Evolutionary conservation across 257 asterid species (phyloP).

Genomic region (Salvia splendens): DNA sequence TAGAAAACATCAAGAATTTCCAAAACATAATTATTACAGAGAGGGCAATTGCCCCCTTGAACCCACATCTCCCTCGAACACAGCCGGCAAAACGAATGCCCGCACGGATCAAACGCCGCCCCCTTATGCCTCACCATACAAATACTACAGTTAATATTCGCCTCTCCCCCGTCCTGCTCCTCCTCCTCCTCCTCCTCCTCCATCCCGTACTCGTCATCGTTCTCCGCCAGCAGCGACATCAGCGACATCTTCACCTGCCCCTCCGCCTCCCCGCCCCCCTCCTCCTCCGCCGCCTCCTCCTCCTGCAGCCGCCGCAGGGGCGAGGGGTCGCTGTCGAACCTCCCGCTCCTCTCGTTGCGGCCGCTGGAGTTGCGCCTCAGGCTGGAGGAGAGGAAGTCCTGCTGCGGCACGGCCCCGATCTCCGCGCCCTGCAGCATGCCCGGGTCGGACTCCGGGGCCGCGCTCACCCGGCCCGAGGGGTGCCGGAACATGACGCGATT

Average conservation of each 20-base stretch:
- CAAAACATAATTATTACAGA: conserved; percentile 77
- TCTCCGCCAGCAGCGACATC: conserved; percentile 75
- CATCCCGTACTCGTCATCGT: conserved; percentile 52
- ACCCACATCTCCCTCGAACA: conserved; percentile 85
- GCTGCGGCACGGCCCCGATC: conserved; percentile 21
- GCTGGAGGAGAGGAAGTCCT: conserved; percentile 25
- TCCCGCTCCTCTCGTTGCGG: conserved; percentile 27
- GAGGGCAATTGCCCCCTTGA: conserved; percentile 84
- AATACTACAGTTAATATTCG: conserved; percentile 53
- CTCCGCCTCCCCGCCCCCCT: too few relatives aligned
- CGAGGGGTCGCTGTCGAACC: conserved; percentile 4
- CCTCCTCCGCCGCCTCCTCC: conserved; percentile 2
- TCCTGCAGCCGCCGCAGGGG: conserved; percentile 33
- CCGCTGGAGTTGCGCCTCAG: conserved; percentile 40
- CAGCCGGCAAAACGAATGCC: conserved; percentile 85
- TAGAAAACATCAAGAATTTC: conserved; percentile 89
- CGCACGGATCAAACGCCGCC: conserved; percentile 70
- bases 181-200: conserved; percentile 59
- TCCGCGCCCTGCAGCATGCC: conserved; percentile 26
- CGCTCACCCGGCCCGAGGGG: conserved; percentile 41
- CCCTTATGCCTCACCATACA: conserved; percentile 89
- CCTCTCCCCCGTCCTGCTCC: conserved; percentile 25
- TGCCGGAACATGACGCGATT: conserved; percentile 39
- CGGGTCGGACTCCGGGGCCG: conserved; percentile 25
- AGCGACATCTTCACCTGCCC: conserved; percentile 61